Evolutionary conservation across 345 rosid genomes (phyloP), one percentile per base, ranked within the genome.

Genomic region (Brassica incana): DNA sequence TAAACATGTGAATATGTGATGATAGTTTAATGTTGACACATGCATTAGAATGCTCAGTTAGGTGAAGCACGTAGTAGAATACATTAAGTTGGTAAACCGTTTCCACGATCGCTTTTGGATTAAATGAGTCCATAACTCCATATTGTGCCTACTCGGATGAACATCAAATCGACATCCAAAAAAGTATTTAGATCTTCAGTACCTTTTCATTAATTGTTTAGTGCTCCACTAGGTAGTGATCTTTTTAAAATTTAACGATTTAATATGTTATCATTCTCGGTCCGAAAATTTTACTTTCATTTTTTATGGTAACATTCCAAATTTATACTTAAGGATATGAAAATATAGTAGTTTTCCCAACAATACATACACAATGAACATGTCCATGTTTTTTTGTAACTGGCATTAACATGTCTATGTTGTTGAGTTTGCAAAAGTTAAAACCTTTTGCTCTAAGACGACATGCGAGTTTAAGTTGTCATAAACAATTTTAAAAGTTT

Each of bases 41-140:
- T 63, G 67, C 36, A 38, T 27, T 72, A 60, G 15, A 40, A 25
- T n/a, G 27, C 15, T 2, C 27, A 73, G 62, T 60, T 73, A 32
- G 69, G 77, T 63, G 70, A 63, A 63, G 32, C 18, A 62, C 6
- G 30, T 62, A 27, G 43, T 40, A 15, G 43, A 62, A 45, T 23
- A 45, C 7, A 15, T 1, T 18, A 73, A 63, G 69, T 73, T 63
- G 69, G 77, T 62, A 38, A 45, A 45, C 20, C 18, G 8, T 32
- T 65, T 16, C 48, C 48, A 65, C 23, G 3, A 64, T 15, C 12
- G 18, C 56, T 50, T 50, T 50, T 50, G 6, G 18, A 50, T 14
- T 45, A 63, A 63, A 32, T 30, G 20, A 63, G 40, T 14, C 18
- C 9, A 63, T 63, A 5, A 63, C 20, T 14, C 18, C 9, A 63